Base-by-base conservation (phyloP, 371 early-diverging fungal species). In the Gilbertella persicaria region DNA sequence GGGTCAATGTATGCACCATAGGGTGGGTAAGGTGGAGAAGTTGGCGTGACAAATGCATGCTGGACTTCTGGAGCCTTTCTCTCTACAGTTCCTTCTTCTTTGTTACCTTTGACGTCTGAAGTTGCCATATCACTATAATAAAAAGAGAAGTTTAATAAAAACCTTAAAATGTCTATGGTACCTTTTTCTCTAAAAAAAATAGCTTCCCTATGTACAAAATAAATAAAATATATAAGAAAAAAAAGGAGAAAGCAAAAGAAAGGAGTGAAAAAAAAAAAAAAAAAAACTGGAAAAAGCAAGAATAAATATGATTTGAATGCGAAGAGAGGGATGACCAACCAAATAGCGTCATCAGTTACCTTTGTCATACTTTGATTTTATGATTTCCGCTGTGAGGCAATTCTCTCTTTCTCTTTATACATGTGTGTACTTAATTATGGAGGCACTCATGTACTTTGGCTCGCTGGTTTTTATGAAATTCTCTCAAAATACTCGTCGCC, bases 21-120 rank as follows among this genome's bases (percentile, higher is more conserved):
- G 26, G 76, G 76, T 33, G 73, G 76, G 53, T 72, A 72, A 26
- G 63, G 41, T 17, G 76, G 76, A 16, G 73, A 70, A 13, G 66
- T 65, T 5, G 72, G 72, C 14, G 69, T 47, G 19, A 45, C 26
- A 14, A 39, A n/a, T 13, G 23, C 14, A 17, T 26, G 30, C 30
- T 37, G 24, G 17, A 6, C 36, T 16, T n/a, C 48, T 13, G 55
- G 40, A 12, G 52, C 28, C 23, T 28, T 50, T 28, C 41, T 45
- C 3, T 49, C 20, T 30, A 36, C 25, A 26, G n/a, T 46, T 35
- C 24, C 14, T 10, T 35, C 35, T 33, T 55, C 46, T 41, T 55
- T 28, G 8, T 39, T 56, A 25, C 57, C 45, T 36, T 20, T 40
- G 6, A n/a, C 46, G 20, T 56, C 57, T 44, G 35, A 41, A 55